Evolutionary conservation across 768 basidiomycete genomes (phyloP), one percentile per base, ranked within the genome.

Genomic region (Kwoniella bestiolae): DNA sequence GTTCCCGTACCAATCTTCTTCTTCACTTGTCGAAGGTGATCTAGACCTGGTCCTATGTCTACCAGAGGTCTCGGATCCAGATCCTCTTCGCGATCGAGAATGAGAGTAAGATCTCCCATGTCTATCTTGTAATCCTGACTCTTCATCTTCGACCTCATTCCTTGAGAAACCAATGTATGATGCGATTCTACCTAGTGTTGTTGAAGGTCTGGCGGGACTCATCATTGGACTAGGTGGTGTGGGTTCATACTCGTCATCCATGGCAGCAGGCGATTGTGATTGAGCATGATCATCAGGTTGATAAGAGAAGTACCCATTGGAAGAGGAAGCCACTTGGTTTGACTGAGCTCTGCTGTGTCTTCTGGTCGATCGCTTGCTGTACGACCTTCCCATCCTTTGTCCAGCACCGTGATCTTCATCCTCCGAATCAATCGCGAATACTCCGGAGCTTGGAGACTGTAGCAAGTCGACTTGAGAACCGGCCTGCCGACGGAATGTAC

Each of bases 1-100:
- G 23, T 80, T 76, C 29, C 59, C 58, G 45, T 80, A 77, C 21
- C 81, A 80, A 79, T 80, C 81, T 35, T 69, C 67, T 46, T 79
- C 80, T n/a, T 75, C 76, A n/a, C 63, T 68, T 2, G 58, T 52
- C 18, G 74, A 72, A 18, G 60, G 65, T 3, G 67, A 69, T 47
- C 53, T 16, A 31, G 63, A 49, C 18, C 63, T 55, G 28, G 51
- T 23, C 11, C 52, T 34, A 6, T 26, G 16, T 34, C 52, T 55
- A 55, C 23, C 31, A 14, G 32, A 62, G 8, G 74, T 74, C 0
- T 67, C 59, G 3, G 67, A 59, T 3, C 69, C 67, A n/a, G 78
- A 80, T 2, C 67, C 66, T 45, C 68, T 56, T 31, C 70, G 60
- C 14, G 71, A 71, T 25, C 73, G 49, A 29, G 76, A 72, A 3